Conservation (phyloP, 768 basidiomycete species). For the Rhizopogon vinicolor region DNA sequence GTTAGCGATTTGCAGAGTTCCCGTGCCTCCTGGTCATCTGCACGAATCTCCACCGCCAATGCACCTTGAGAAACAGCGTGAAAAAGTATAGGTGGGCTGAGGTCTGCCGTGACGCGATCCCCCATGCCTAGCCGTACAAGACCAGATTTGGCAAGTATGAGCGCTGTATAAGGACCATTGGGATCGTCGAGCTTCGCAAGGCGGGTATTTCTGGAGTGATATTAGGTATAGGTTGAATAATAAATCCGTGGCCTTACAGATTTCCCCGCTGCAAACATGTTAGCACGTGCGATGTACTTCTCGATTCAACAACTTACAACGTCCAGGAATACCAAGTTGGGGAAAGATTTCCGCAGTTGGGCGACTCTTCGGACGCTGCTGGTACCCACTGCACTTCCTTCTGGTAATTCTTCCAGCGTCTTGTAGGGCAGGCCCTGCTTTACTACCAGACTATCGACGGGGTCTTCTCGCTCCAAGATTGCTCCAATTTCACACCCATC, state of each 20-base stretch:
- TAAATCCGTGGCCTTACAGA: slow-evolving; percentile 48
- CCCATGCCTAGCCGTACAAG: slow-evolving; percentile 75
- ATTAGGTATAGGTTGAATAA: slow-evolving; percentile 2
- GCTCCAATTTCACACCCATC: slow-evolving; percentile 82
- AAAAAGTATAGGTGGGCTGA: slow-evolving; percentile 71
- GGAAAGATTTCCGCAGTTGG: slow-evolving; percentile 77
- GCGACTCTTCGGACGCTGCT: slow-evolving; percentile 92
- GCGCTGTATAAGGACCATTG: slow-evolving; percentile 73
- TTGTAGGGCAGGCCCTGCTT: slow-evolving; percentile 69
- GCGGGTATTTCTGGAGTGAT: slow-evolving; percentile 70
- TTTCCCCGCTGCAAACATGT: slow-evolving; percentile 65
- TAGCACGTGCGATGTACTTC: not conserved
- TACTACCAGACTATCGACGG: slow-evolving; percentile 84
- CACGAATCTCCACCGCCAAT: slow-evolving; percentile 79
- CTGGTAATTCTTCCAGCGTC: slow-evolving; percentile 76
- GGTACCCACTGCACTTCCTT: slow-evolving; percentile 90
- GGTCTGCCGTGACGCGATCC: slow-evolving; percentile 69
- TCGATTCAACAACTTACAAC: slow-evolving; percentile 55
- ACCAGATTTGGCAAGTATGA: slow-evolving; percentile 93
- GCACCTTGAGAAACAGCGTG: slow-evolving; percentile 96
- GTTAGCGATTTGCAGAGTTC: slow-evolving; percentile 64
- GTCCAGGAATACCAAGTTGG: slow-evolving; percentile 75
- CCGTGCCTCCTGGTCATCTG: slow-evolving; percentile 54
- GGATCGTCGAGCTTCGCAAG: slow-evolving; percentile 86
- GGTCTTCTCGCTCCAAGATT: slow-evolving; percentile 83